Base-by-base conservation (phyloP, 139 green algal genomes). In the Volvox reticuliferus region DNA sequence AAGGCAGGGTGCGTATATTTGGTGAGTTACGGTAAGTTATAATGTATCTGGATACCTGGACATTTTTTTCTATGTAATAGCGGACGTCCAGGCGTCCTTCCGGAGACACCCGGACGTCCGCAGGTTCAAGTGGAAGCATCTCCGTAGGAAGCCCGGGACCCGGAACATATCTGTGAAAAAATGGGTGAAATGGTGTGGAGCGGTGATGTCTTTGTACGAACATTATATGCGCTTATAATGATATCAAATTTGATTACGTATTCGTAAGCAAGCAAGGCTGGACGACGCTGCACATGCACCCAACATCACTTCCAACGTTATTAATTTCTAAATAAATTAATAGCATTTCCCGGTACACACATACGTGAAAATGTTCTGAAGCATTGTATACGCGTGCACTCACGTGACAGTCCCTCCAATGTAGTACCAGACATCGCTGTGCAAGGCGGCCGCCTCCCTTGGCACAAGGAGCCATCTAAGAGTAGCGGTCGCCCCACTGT, bases 21-120 rank as follows among this genome's bases (percentile, higher is more conserved):
- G n/a, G n/a, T n/a, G n/a, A n/a, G n/a, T n/a, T n/a, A n/a, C n/a
- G n/a, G n/a, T n/a, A n/a, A n/a, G n/a, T n/a, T n/a, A n/a, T n/a
- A n/a, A 55, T 21, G 13, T 18, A 75, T 75, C 67, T 26, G 12
- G 2, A n/a, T 62, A 85, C 79, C 79, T 85, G 79, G 9, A 85
- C 79, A 20, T 69, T 24, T 35, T 68, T 85, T 18, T 85, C 79
- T 12, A 85, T 68, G 68, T 65, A 71, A 35, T 69, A 89, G 9
- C 68, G 36, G 2, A 89, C 36, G 24, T 80, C 83, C 67, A 89
- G 83, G 12, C 68, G 83, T 12, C 83, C 83, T 28, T 89, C 83
- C 32, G 67, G 67, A 3, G 67, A 65, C 0, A 88, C 82, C 0
- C 63, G 33, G 26, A 88, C 65, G 65, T 65, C 65, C 1, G 82